Conservation (phyloP, 2,329 filamentous ascomycete species). For the Penicillium sp. region DNA sequence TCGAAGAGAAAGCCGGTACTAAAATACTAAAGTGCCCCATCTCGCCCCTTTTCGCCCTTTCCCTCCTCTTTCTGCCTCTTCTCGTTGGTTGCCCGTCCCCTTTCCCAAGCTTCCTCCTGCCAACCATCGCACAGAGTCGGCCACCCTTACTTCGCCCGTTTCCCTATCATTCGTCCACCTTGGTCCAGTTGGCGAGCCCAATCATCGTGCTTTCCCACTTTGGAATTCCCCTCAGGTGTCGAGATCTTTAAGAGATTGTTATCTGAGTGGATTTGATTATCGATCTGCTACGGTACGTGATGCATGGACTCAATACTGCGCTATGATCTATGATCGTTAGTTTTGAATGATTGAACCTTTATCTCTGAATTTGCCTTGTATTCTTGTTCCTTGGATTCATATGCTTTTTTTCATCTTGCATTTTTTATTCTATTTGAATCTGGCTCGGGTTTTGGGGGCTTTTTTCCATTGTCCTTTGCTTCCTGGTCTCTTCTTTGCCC, state of each 20-base stretch:
- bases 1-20: slow-evolving; percentile 32
- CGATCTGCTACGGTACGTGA: background rate
- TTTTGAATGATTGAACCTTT: background rate
- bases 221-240: background rate
- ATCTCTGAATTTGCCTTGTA: background rate
- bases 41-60: slow-evolving; percentile 35
- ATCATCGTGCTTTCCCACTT: slow-evolving; percentile 11
- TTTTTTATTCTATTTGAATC: background rate
- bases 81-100: slow-evolving; percentile 42
- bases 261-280: background rate
- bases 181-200: slow-evolving; percentile 14
- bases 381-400: background rate
- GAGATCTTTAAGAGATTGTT: background rate
- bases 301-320: background rate
- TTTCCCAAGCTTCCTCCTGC: slow-evolving; percentile 28
- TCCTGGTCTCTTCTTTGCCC: background rate
- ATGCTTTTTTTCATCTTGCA: background rate
- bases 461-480: background rate
- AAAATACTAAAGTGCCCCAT: slow-evolving; percentile 39
- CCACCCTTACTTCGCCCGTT: slow-evolving; percentile 15
- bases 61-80: slow-evolving; percentile 39
- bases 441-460: background rate
- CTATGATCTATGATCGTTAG: background rate
- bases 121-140: slow-evolving; percentile 25
- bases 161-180: slow-evolving; percentile 3